Conservation (phyloP, 257 asterid species). For the Solanum pimpinellifolium region DNA sequence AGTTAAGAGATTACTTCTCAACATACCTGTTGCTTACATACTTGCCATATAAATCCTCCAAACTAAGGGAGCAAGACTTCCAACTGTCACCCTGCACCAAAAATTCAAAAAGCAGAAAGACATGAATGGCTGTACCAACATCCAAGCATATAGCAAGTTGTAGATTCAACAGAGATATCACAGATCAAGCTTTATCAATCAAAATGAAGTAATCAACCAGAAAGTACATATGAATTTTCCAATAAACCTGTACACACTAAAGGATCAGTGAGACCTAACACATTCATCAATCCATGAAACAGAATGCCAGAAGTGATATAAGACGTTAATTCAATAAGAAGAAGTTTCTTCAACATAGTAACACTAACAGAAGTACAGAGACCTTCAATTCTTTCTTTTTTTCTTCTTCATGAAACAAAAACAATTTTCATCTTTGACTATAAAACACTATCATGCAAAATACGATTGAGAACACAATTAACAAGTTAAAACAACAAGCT, state of each 20-base stretch:
- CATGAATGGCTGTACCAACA: neutral
- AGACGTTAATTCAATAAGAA: neutral
- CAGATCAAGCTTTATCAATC: neutral
- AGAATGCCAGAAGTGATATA: neutral
- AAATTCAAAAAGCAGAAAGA: neutral
- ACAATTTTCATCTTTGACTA: neutral
- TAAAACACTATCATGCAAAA: neutral
- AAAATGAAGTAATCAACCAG: neutral
- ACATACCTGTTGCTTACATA: constrained; percentile 46
- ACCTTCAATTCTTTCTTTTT: neutral
- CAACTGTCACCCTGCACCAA: constrained; percentile 50
- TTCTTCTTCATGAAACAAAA: neutral
- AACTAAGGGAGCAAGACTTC: constrained; percentile 44
- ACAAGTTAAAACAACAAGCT: neutral
- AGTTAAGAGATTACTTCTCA: neutral
- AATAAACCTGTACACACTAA: neutral
- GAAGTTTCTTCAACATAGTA: neutral
- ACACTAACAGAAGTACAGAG: neutral
- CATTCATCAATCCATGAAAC: neutral
- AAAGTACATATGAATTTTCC: neutral
- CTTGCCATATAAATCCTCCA: constrained; percentile 47
- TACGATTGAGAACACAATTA: neutral
- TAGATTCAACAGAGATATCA: neutral
- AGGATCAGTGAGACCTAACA: neutral
- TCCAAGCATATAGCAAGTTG: neutral